phyloP scores from a whole-genome alignment of 176 grass and related monocot species.

The Melocanna baccifera region DNA sequence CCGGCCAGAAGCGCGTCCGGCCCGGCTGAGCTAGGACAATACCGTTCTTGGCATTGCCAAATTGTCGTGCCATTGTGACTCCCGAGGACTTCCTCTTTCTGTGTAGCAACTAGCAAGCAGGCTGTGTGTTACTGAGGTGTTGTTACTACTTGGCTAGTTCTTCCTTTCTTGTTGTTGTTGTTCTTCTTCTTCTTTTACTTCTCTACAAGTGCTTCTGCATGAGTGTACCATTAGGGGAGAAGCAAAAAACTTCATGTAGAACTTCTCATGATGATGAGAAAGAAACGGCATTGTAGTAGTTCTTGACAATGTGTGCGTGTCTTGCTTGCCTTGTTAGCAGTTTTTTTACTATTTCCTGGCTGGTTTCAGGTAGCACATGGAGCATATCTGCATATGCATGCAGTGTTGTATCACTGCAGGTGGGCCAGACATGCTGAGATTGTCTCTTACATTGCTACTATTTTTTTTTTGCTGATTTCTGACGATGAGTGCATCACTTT shows the following conservation, averaged over 20 bases:
- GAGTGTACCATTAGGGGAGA: slow-evolving; percentile 21
- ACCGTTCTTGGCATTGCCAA: neutral
- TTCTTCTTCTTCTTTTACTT: neutral
- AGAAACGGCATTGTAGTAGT: slow-evolving; percentile 3
- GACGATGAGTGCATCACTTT: neutral
- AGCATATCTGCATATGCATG: slow-evolving; percentile 17
- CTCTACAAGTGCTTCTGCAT: slow-evolving; percentile 20
- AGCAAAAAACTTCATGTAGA: neutral
- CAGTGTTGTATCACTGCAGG: slow-evolving; percentile 16
- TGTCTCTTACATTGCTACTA: neutral
- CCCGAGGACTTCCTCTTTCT: neutral
- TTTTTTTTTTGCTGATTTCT: neutral
- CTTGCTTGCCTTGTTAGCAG: neutral
- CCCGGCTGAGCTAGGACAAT: slow-evolving; percentile 1
- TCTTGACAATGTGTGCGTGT: neutral
- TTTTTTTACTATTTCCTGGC: neutral
- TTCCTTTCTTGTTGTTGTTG: neutral
- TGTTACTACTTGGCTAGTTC: slow-evolving; percentile 25
- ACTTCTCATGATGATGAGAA: slow-evolving; percentile 1
- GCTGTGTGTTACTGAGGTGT: neutral
- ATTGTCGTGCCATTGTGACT: neutral
- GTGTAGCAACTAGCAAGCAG: slow-evolving; percentile 19
- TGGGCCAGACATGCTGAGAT: neutral
- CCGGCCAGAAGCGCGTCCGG: slow-evolving; percentile 50
- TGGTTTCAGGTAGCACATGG: neutral